Evolutionary conservation across 352 stramenopile genomes (phyloP).

Genomic region (Plasmopara viticola): DNA sequence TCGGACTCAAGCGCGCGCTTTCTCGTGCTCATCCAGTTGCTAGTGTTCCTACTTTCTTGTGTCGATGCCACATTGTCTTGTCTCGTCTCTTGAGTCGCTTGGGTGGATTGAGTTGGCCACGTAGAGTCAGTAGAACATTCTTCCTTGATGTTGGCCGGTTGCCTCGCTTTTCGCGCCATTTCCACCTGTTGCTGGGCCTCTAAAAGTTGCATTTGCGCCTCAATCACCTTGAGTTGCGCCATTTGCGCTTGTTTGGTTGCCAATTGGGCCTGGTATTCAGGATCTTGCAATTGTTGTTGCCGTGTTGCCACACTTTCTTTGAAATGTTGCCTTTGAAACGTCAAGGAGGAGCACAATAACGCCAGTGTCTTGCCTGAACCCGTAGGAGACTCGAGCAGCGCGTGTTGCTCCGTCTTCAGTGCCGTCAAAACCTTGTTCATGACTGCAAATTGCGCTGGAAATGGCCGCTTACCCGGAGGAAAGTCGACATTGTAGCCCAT

Average conservation of each 20-base stretch:
- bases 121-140: not conserved
- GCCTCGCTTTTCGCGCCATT: constrained; percentile 12
- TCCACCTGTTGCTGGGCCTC: constrained; percentile 21
- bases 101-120: constrained; percentile 7
- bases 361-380: constrained; percentile 82
- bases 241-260: constrained; percentile 19
- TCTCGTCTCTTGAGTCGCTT: constrained; percentile 8
- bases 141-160: not conserved
- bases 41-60: constrained; percentile 6
- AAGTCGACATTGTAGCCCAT: constrained; percentile 84
- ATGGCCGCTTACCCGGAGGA: constrained; percentile 70
- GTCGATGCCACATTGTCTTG: constrained; percentile 21
- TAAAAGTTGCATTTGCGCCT: constrained; percentile 19
- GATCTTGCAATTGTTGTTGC: constrained; percentile 10
- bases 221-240: constrained; percentile 11
- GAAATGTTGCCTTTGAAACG: constrained; percentile 60
- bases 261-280: constrained; percentile 2
- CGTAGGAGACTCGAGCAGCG: constrained; percentile 79
- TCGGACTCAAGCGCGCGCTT: constrained; percentile 15
- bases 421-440: constrained; percentile 84
- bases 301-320: constrained; percentile 26
- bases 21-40: constrained; percentile 15
- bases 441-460: constrained; percentile 78
- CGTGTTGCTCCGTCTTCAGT: constrained; percentile 75
- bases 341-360: constrained; percentile 75